These are phyloP conservation scores for Ettlia oleoabundans DNA, from an alignment of 139 green algal species.

Conservation along the genomic window DNA sequence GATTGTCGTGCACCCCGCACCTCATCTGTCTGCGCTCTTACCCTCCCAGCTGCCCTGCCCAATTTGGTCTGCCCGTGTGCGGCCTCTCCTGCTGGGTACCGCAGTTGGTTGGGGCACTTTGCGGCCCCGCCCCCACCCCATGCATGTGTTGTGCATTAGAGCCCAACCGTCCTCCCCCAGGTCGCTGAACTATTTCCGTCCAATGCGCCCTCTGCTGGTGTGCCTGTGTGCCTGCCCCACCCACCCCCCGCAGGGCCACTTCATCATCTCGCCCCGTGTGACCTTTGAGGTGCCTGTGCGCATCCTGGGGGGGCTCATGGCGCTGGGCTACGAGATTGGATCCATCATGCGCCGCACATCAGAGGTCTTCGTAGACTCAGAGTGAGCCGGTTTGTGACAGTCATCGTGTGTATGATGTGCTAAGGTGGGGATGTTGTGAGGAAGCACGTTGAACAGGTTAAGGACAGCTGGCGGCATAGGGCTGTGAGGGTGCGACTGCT, in stretches of 20 bases:
- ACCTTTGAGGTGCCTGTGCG: conserved; percentile 94
- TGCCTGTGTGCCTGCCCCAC: background rate
- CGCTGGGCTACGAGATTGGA: conserved; percentile 97
- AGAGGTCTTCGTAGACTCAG: conserved; percentile 47
- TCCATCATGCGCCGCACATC: conserved; percentile 88
- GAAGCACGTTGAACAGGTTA: background rate
- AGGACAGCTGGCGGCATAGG: background rate
- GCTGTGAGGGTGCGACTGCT: background rate
- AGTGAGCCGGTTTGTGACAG: background rate
- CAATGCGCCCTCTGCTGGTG: background rate
- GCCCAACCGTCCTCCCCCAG: no score
- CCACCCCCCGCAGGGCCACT: conserved; percentile 60
- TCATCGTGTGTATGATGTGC: no score
- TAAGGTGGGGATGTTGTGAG: no score
- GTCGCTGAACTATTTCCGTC: background rate
- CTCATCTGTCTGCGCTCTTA: no score
- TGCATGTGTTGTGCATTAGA: no score
- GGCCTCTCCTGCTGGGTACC: no score
- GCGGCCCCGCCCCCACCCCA: no score
- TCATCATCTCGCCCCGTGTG: conserved; percentile 96
- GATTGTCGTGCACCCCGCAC: no score
- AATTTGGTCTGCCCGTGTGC: no score
- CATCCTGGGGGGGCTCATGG: conserved; percentile 96
- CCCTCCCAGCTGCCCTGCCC: no score
- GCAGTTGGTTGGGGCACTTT: no score